Percentiles rank a stretch among this genome's conserved stretches.
Evolutionary conservation across 257 asterid genomes (phyloP).

Genomic region (Solanum rostratum): DNA sequence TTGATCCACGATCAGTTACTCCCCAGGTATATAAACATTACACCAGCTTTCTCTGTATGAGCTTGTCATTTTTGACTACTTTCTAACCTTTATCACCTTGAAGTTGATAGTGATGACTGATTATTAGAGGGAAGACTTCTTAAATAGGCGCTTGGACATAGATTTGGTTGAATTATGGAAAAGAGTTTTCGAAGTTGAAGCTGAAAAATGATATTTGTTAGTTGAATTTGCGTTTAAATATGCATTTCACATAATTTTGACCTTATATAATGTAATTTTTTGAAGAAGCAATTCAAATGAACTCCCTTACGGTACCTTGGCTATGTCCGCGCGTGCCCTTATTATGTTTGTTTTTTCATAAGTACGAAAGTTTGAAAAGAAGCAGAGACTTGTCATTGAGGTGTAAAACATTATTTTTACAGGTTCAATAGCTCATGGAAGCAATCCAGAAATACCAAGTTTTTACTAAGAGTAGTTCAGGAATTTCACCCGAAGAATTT

Average conservation of each 20-base stretch:
- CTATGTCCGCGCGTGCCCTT: too few species aligned
- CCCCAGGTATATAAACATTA: neutral
- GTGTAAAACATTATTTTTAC: neutral
- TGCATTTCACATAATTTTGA: neutral
- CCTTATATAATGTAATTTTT: too few species aligned
- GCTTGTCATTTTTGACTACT: neutral
- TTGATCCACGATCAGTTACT: too few species aligned
- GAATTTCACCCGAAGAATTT: neutral
- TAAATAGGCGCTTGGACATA: neutral
- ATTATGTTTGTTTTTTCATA: too few species aligned
- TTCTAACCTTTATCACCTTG: neutral
- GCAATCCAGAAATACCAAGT: conserved; percentile 6
- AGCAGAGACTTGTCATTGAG: neutral
- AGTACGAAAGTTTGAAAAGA: conserved; percentile 1
- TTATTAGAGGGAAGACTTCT: too few species aligned
- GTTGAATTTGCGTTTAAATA: neutral
- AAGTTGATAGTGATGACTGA: neutral
- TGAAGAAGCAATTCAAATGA: too few species aligned
- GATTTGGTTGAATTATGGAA: neutral
- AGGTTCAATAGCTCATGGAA: conserved; percentile 10
- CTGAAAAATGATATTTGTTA: neutral
- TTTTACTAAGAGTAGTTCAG: neutral
- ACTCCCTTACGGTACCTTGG: too few species aligned
- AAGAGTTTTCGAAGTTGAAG: neutral
- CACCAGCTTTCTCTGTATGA: neutral